phyloP scores from a whole-genome alignment of 2,329 filamentous ascomycete genomes.

The Xylariaceae sp. region DNA sequence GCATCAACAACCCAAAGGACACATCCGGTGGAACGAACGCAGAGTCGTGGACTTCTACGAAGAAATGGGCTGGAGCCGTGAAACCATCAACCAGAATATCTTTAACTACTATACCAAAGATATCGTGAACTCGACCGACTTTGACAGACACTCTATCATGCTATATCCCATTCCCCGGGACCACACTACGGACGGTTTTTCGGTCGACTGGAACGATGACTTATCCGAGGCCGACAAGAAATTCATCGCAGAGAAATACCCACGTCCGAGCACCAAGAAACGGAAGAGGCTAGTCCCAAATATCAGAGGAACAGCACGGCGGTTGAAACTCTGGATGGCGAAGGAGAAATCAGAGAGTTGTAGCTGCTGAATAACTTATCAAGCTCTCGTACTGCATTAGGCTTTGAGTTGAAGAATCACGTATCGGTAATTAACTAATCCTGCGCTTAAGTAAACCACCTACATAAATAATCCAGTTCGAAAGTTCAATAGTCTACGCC shows the following conservation, averaged over 20 bases:
- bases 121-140: slow-evolving; percentile 1
- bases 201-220: slow-evolving; percentile 1
- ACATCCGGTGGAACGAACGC: slow-evolving; percentile 2
- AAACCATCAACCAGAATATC: slow-evolving; percentile 2
- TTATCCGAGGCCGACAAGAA: slow-evolving; percentile 3
- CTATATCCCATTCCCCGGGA: slow-evolving; percentile 4
- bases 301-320: too few relatives aligned
- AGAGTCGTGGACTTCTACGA: slow-evolving; percentile 1
- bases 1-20: slow-evolving; percentile 3
- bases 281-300: not conserved
- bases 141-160: slow-evolving; percentile 5
- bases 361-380: too few relatives aligned
- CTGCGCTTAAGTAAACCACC: too few relatives aligned
- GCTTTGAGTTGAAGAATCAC: too few relatives aligned
- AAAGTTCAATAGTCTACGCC: too few relatives aligned
- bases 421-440: too few relatives aligned
- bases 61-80: slow-evolving; percentile 1
- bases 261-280: not conserved
- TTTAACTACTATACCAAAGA: not conserved
- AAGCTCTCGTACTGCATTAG: too few relatives aligned
- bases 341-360: too few relatives aligned
- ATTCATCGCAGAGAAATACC: slow-evolving; percentile 2
- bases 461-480: too few relatives aligned
- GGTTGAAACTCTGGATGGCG: too few relatives aligned
- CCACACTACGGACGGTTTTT: slow-evolving; percentile 1